Conservation (phyloP, 495 filamentous ascomycete genomes). For the Tetracladium marchalianum region DNA sequence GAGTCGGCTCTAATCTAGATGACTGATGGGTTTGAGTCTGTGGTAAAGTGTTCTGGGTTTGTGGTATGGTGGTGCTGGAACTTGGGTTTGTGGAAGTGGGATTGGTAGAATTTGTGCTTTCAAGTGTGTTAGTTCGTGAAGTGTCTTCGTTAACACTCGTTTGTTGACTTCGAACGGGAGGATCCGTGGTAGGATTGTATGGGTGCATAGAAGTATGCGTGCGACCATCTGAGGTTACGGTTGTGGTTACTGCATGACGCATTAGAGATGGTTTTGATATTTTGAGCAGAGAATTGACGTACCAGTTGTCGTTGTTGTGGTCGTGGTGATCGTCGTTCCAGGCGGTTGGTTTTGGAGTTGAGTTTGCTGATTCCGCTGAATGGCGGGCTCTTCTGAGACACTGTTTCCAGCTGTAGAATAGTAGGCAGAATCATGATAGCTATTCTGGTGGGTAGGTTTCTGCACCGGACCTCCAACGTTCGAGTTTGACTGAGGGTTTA, state of each 20-base stretch:
- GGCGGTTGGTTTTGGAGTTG: background rate
- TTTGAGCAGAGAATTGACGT: background rate
- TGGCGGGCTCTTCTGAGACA: conserved; percentile 2
- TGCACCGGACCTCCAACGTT: background rate
- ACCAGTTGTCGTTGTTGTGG: conserved; percentile 14
- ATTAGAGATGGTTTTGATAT: background rate
- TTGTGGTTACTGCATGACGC: conserved; percentile 8
- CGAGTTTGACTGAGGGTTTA: background rate
- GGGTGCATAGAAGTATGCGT: conserved; percentile 10
- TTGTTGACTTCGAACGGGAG: conserved; percentile 10
- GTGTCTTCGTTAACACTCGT: conserved; percentile 1
- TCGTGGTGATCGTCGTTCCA: conserved; percentile 13
- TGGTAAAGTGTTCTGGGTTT: conserved; percentile 2
- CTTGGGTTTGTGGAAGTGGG: conserved; percentile 1
- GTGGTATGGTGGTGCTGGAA: background rate
- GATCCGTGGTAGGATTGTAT: conserved; percentile 13
- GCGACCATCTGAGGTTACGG: conserved; percentile 13
- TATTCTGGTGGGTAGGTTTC: conserved; percentile 5
- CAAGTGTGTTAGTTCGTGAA: background rate
- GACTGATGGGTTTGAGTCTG: conserved; percentile 1
- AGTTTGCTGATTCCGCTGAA: background rate
- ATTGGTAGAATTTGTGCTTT: background rate
- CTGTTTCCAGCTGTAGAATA: conserved; percentile 7
- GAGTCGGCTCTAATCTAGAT: background rate
- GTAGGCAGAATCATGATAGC: conserved; percentile 12